phyloP scores from a whole-genome alignment of 345 rosid species.

The Melastoma malabathricum region DNA sequence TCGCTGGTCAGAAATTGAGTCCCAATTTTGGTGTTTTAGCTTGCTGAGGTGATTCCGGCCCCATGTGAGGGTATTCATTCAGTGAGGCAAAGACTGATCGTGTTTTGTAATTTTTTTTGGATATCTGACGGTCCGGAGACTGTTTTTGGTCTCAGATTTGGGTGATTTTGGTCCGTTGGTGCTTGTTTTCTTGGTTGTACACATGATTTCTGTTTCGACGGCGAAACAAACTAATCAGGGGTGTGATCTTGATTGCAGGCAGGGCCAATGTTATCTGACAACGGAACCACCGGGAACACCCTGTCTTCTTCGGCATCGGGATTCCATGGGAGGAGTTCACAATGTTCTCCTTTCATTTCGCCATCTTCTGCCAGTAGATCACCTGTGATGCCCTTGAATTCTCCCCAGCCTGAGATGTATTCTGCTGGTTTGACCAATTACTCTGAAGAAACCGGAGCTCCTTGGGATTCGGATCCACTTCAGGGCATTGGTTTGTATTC shows the following conservation, averaged over 20 bases:
- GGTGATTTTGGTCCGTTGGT: no score
- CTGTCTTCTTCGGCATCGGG: conserved; percentile 24
- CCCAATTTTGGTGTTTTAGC: no score
- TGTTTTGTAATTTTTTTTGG: no score
- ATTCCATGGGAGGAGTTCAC: conserved; percentile 21
- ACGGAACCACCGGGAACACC: conserved; percentile 17
- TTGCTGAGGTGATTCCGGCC: no score
- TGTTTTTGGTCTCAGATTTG: no score
- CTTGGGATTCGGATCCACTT: conserved; percentile 44
- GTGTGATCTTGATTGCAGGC: conserved; percentile 13
- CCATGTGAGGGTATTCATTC: no score
- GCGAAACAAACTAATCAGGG: no score
- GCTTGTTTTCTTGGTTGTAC: no score
- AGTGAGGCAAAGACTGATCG: no score
- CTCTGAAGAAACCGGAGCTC: conserved; percentile 25
- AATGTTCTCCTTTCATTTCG: conserved; percentile 28
- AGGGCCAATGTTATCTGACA: conserved; percentile 21
- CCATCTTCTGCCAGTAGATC: conserved; percentile 16
- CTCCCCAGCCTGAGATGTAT: conserved; percentile 23
- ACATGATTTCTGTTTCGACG: no score
- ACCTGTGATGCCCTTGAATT: conserved; percentile 11
- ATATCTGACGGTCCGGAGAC: no score
- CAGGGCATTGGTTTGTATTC: conserved; percentile 35
- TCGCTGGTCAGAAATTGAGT: no score
- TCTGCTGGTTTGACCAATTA: conserved; percentile 16